Evolutionary conservation across 352 stramenopile genomes (phyloP), one percentile per base, ranked within the genome.

Genomic region (Pythium phragmiticola): DNA sequence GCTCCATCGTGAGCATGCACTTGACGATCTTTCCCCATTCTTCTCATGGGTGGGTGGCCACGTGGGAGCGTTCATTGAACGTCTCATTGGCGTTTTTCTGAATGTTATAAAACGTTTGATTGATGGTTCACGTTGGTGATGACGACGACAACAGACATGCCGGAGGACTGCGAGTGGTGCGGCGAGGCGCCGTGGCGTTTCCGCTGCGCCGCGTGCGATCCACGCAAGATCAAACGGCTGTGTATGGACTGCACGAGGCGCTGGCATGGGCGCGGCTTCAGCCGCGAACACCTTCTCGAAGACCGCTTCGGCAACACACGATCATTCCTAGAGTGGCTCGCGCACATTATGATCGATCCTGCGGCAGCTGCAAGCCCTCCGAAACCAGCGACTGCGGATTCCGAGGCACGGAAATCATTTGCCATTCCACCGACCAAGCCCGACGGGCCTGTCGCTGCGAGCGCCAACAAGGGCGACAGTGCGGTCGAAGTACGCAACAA

Each of bases 241-340:
- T 82, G 75, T 47, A 17, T 57, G 9, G 59, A 51, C 2, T 82
- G 75, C 47, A 54, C 75, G 6, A 57, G 54, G 48, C 69, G 65
- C 2, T 82, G 75, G 75, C 75, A 82, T 66, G 67, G 72, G 57
- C 70, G 75, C 56, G 75, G 75, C 14, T 68, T 69, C 48, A 72
- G 66, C n/a, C 60, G 57, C 6, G 41, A 71, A 37, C 75, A 82
- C 62, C 43, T 55, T 26, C 56, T 80, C 14, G 58, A 50, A 23
- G 72, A 73, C 52, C 68, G 67, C 26, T 19, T 28, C 2, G 73
- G 73, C 23, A 37, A 49, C 17, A 43, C 55, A 33, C 68, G 62
- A 39, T 26, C 47, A 23, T 76, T 65, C 46, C 17, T 13, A 26
- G 45, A 60, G 17, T 80, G 67, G 70, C 43, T 74, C 3, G 60